A percentile compares a stretch with the other conserved stretches of the same genome.
Conservation (phyloP, 2,329 filamentous ascomycete genomes). For the Teratosphaeria gauchensis region DNA sequence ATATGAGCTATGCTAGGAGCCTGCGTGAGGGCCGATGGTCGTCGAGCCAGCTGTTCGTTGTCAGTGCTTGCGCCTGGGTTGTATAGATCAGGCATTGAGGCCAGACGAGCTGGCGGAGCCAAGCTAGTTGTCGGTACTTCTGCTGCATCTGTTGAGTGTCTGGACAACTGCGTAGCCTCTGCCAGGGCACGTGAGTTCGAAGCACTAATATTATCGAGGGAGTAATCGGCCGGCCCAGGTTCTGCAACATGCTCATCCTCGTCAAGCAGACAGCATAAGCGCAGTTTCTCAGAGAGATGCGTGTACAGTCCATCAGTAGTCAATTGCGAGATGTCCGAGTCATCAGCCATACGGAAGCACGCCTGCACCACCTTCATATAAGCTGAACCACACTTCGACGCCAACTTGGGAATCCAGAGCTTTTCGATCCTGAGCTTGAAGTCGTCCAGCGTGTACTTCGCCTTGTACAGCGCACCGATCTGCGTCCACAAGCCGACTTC, state of each 20-base stretch:
- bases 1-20: neutral
- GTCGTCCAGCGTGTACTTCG: constrained; percentile 49
- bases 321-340: constrained; percentile 13
- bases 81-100: constrained; percentile 7
- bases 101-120: constrained; percentile 2
- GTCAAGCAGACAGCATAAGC: constrained; percentile 26
- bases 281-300: constrained; percentile 23
- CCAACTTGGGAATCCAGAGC: constrained; percentile 54
- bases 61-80: neutral
- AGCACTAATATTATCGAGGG: neutral
- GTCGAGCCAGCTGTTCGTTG: neutral
- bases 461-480: constrained; percentile 49
- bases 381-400: constrained; percentile 59
- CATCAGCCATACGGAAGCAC: constrained; percentile 61
- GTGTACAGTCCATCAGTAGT: constrained; percentile 21
- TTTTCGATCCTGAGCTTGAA: constrained; percentile 56
- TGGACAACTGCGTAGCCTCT: constrained; percentile 5
- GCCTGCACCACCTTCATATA: constrained; percentile 67
- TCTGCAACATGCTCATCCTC: constrained; percentile 18
- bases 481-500: constrained; percentile 69
- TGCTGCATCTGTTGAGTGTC: constrained; percentile 12
- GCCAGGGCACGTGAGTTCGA: neutral
- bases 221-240: neutral
- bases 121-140: constrained; percentile 2
- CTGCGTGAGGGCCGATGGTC: neutral